Base-by-base conservation (phyloP, 371 early-diverging fungal species). In the Zancudomyces culisetae region DNA sequence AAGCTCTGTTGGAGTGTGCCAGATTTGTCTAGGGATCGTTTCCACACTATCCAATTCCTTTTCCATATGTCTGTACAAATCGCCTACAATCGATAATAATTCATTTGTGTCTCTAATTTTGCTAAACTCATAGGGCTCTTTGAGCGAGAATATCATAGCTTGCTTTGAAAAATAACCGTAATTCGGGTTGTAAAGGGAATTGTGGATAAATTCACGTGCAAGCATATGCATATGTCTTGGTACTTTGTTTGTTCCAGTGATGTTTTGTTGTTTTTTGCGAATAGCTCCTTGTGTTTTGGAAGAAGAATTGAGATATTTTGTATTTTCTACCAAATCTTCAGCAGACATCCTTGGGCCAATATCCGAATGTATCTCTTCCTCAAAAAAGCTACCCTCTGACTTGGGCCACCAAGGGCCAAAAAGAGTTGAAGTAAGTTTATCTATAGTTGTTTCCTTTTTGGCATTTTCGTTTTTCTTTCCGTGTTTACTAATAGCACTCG, bases 131-230 rank as follows among this genome's bases (percentile, higher is more conserved):
- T 74, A 73, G 42, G 78, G 79, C 8, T 55, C 39, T 39, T n/a
- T 41, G 1, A 80, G 77, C 2, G 84, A 81, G 55, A 85, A 83
- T 23, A 90, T 87, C n/a, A 79, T 74, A 19, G 93, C 94, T 54
- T 90, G 85, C 58, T 87, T 87, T 3, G 89, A 86, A 66, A 94
- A 97, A 70, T 94, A 97, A 1, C 98, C 98, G 61, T 95, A 94
- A 55, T 80, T 59, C 1, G 91, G 90, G 61, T 95, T 86, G 70
- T 95, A 97, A 3, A 97, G 77, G n/a, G 89, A 78, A 61, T 93
- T 81, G 64, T 93, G 80, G 53, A 97, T 91, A 61, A 90, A 94
- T 57, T 94, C 91, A 20, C 96, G 73, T 3, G 76, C 71, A 13
- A 86, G 70, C 85, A 85, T 85, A 51, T 73, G 75, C 29, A 70